Evolutionary conservation across 345 rosid species (phyloP).

Genomic region (Lumnitzera racemosa): DNA sequence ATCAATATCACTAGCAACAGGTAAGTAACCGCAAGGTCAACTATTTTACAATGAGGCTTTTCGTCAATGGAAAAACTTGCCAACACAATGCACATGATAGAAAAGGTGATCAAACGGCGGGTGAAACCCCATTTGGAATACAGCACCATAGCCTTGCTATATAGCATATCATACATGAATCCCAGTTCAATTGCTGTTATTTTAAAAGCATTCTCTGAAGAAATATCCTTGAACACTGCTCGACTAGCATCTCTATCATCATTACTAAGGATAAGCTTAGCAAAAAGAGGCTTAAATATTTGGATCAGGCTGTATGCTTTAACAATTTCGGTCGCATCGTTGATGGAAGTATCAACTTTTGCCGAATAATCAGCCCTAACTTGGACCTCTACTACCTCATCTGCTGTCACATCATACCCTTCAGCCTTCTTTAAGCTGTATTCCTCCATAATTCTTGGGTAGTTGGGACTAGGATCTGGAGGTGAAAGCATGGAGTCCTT

Average conservation of each 20-base stretch:
- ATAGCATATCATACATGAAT: too few species aligned
- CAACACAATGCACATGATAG: not conserved
- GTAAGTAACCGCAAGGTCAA: conserved; percentile 14
- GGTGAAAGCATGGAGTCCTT: too few species aligned
- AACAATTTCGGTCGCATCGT: not conserved
- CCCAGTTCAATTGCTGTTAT: conserved; percentile 17
- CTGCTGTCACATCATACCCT: too few species aligned
- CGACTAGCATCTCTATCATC: conserved; percentile 7
- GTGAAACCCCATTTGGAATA: conserved; percentile 6
- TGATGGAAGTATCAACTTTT: too few species aligned
- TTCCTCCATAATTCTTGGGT: too few species aligned
- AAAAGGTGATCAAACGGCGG: conserved; percentile 14
- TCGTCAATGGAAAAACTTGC: not conserved
- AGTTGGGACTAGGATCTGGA: too few species aligned
- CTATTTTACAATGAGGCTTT: not conserved
- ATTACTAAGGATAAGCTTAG: conserved; percentile 24
- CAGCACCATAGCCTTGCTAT: too few species aligned
- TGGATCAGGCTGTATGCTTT: conserved; percentile 18
- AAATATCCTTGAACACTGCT: too few species aligned
- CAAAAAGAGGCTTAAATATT: conserved; percentile 32
- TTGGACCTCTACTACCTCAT: conserved; percentile 3
- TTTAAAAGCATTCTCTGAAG: conserved; percentile 16
- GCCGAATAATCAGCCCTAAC: not conserved
- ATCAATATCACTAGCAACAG: conserved; percentile 12
- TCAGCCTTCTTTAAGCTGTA: not conserved